Conservation (phyloP, 2,329 filamentous ascomycete species). For the Aspergillus aculeatinus region DNA sequence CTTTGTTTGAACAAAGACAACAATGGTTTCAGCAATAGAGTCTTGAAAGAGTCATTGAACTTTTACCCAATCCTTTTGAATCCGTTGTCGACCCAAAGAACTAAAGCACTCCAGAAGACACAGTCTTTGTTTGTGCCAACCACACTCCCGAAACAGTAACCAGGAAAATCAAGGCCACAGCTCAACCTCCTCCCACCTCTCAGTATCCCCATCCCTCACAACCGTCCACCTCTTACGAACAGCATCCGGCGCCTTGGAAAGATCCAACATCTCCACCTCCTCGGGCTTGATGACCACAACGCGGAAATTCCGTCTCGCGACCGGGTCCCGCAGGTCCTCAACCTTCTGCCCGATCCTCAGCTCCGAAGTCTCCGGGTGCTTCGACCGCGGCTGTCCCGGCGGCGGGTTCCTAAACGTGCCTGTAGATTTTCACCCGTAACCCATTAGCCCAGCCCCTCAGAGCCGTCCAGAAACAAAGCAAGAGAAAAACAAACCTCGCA, state of each 20-base stretch:
- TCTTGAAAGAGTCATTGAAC: background rate
- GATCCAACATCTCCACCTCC: conserved; percentile 71
- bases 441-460: background rate
- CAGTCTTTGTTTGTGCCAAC: no score
- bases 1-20: background rate
- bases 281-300: conserved; percentile 83
- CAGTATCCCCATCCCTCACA: conserved; percentile 43
- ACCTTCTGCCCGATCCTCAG: conserved; percentile 63
- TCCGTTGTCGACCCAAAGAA: background rate
- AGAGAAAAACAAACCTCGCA: conserved; percentile 60
- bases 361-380: conserved; percentile 48
- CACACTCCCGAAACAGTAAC: background rate
- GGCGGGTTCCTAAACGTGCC: conserved; percentile 72
- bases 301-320: conserved; percentile 74
- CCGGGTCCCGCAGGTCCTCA: conserved; percentile 64
- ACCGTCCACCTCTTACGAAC: conserved; percentile 68
- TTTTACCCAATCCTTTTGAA: background rate
- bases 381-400: conserved; percentile 61
- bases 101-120: background rate
- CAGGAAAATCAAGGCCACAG: conserved; percentile 57
- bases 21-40: no score
- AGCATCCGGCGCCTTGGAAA: conserved; percentile 64
- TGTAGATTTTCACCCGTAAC: conserved; percentile 7
- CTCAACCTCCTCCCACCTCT: conserved; percentile 65
- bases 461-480: background rate